These are phyloP conservation scores for Neurospora tetraspora DNA, from an alignment of 495 filamentous ascomycete species.

Conservation along the genomic window DNA sequence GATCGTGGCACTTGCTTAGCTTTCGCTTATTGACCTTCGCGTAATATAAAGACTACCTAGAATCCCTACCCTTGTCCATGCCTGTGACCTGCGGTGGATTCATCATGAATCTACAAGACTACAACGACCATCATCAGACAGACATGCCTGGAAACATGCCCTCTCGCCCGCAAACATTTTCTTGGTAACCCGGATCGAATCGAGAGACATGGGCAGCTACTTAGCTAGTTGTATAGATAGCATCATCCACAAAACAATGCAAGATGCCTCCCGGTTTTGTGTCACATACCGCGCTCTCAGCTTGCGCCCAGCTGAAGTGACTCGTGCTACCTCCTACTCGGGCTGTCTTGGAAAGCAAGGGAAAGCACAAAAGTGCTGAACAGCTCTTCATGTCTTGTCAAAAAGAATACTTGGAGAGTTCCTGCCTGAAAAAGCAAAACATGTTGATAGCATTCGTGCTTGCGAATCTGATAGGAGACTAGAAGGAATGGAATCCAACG, in stretches of 20 bases:
- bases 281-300: background rate
- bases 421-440: background rate
- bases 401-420: background rate
- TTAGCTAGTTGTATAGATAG: background rate
- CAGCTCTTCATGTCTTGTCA: background rate
- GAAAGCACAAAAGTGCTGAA: background rate
- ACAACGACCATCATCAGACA: background rate
- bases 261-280: background rate
- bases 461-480: background rate
- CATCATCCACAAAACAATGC: background rate
- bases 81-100: background rate
- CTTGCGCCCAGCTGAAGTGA: background rate
- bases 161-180: background rate
- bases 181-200: background rate
- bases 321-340: background rate
- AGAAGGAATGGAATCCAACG: background rate
- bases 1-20: background rate
- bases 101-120: background rate
- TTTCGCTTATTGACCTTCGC: background rate
- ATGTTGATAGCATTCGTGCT: background rate
- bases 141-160: background rate
- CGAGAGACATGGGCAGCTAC: background rate
- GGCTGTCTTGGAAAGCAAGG: background rate
- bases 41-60: too few species aligned
- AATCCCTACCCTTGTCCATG: background rate